A percentile compares a stretch with the other conserved stretches of the same genome.
Evolutionary conservation across 2,329 filamentous ascomycete species (phyloP).

Genomic region (Uncinocarpus reesii): DNA sequence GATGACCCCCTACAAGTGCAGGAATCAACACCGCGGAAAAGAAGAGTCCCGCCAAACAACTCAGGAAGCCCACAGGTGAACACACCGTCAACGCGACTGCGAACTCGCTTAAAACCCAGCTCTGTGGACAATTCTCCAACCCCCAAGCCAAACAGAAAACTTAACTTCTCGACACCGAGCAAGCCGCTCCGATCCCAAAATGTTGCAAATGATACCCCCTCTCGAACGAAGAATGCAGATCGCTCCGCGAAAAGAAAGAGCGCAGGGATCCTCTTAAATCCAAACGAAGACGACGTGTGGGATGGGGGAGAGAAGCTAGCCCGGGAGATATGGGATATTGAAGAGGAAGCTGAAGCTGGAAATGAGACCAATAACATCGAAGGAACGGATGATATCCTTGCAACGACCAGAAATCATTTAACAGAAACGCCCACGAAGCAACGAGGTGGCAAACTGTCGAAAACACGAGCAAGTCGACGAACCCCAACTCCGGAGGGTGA

Average conservation of each 20-base stretch:
- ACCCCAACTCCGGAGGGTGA: constrained; percentile 72
- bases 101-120: constrained; percentile 24
- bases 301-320: constrained; percentile 58
- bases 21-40: constrained; percentile 33
- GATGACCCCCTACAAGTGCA: constrained; percentile 25
- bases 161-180: constrained; percentile 34
- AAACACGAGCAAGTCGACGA: constrained; percentile 48
- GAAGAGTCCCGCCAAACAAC: constrained; percentile 22
- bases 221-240: constrained; percentile 61
- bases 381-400: constrained; percentile 16
- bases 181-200: constrained; percentile 20
- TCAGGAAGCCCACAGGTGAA: constrained; percentile 20
- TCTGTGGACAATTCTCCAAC: constrained; percentile 27
- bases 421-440: constrained; percentile 30
- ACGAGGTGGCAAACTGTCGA: constrained; percentile 47
- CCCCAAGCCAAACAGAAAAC: constrained; percentile 28
- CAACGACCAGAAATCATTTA: constrained; percentile 11
- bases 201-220: constrained; percentile 43
- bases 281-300: constrained; percentile 55
- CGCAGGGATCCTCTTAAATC: constrained; percentile 63
- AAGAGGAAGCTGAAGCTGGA: constrained; percentile 24
- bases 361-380: constrained; percentile 31
- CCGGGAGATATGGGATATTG: constrained; percentile 52
- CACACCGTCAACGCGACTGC: constrained; percentile 20
- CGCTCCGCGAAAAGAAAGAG: constrained; percentile 81